phyloP scores from a whole-genome alignment of 331 rosid species.

The Malus hybrid region DNA sequence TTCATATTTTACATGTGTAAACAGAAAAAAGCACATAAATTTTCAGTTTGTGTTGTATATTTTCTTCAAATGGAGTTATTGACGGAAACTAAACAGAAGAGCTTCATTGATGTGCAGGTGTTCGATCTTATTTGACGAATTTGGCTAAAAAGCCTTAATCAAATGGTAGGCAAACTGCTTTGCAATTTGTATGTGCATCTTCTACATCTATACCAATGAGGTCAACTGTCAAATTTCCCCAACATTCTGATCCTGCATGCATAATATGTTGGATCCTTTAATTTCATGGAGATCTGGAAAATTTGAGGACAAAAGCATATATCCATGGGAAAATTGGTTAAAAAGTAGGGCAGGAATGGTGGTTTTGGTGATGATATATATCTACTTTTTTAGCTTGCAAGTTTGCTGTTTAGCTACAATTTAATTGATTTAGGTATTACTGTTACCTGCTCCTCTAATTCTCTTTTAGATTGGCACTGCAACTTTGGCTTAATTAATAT shows the following conservation, averaged over 20 bases:
- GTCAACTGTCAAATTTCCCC: not conserved
- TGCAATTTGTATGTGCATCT: not conserved
- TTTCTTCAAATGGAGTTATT: too few relatives aligned
- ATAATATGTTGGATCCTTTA: not conserved
- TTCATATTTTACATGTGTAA: too few relatives aligned
- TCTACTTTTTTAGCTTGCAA: conserved; percentile 4
- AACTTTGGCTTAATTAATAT: too few relatives aligned
- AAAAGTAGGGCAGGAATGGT: not conserved
- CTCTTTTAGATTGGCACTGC: not conserved
- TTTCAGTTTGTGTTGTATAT: too few relatives aligned
- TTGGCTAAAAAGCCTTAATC: not conserved
- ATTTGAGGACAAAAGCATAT: not conserved
- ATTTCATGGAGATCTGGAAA: not conserved
- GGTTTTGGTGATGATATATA: not conserved
- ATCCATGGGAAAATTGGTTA: conserved; percentile 10
- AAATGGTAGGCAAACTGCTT: conserved; percentile 9
- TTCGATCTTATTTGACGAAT: too few relatives aligned
- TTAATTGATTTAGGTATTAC: conserved; percentile 7
- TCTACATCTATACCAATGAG: not conserved
- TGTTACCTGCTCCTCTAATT: conserved; percentile 21
- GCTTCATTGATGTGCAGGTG: not conserved
- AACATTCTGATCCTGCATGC: not conserved
- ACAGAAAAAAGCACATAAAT: too few relatives aligned
- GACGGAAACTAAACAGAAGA: too few relatives aligned
- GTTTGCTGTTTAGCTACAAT: not conserved